Base-by-base conservation (phyloP, 768 basidiomycete genomes). In the Lanmaoa rubissima region DNA sequence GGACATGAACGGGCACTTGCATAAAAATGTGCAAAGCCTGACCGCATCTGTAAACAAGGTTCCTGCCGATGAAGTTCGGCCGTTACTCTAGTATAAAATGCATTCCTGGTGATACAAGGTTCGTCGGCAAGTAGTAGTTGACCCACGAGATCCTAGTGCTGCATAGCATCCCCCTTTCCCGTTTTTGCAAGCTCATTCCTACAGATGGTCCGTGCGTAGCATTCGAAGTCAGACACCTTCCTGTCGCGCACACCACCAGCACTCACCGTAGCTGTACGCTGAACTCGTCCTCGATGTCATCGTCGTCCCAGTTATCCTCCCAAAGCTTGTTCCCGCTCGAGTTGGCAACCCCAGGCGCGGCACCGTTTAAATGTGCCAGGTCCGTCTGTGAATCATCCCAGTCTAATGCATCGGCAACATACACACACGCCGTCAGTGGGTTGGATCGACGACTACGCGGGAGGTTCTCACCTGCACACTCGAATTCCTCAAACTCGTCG, bases 221-320 rank as follows among this genome's bases (percentile, higher is more conserved):
- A 14, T 26, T n/a, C 45, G 10, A 5, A 28, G 34, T 62, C 42
- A 62, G 51, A 47, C 8, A 13, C 10, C 14, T 11, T 8, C 12
- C 14, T 9, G 17, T 13, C 21, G 9, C 24, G 12, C 34, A 2
- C n/a, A 11, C 11, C 4, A 8, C 2, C 10, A 16, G 2, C 9
- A 59, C 90, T 64, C 69, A 95, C 97, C 97, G 85, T 63, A 99
- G 77, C 74, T 97, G 94, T 51, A 91, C 86, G 65, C 92, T 94
- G 69, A 99, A 99, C 62, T 97, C 94, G 65, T 98, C 95, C 70
- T 96, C 96, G 59, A 97, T 87, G 74, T 98, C 96, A 75, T 99
- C 97, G 65, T 99, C 97, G 67, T 99, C 97, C 97, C 97, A 99
- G 71, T 98, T 98, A 65, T 98, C 97, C 78, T 99, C 97, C 97